Evolutionary conservation across 345 rosid genomes (phyloP), one percentile per base, ranked within the genome.

Genomic region (Pseudoturritis turrita): DNA sequence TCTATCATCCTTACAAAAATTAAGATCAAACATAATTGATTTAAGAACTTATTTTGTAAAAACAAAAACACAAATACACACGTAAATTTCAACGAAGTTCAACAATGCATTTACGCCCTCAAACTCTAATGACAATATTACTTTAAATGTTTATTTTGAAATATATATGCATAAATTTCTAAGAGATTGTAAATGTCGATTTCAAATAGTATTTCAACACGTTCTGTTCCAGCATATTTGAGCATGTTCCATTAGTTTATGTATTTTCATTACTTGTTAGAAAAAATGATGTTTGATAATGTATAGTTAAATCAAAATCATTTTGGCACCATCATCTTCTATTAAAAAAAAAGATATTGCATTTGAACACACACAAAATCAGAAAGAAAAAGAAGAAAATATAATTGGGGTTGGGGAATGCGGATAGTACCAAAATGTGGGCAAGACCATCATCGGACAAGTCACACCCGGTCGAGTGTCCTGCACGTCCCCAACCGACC

Each of bases 401-500:
- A 44, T 43, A 65, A 21, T 26, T 70, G 67, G 18, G 21, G 19
- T 57, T 59, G 49, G 28, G 39, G 62, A 19, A 6, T 2, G 17
- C n/a, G n/a, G 33, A 43, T 26, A 5, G 67, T 70, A 70, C 43
- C 33, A 60, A 60, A 49, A 21, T 51, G 44, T 51, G 69, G 64
- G 49, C 23, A 41, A 62, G n/a, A 23, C 15, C 70, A 64, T 63
- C 29, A 35, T 45, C 40, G 31, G 22, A 33, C 62, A 62, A 19
- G 19, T 62, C 45, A 71, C 41, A 61, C 28, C 28, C 15, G 22
- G 70, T 62, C 62, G 26, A 43, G 14, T 21, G 54, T 41, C 25
- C 15, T 52, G 46, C 70, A 62, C 13, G 44, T 62, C 10, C 26
- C 22, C 46, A 33, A 62, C 76, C 56, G 70, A 72, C 70, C 54